phyloP scores from a whole-genome alignment of 2,329 filamentous ascomycete genomes.

The Aspergillus sp. region DNA sequence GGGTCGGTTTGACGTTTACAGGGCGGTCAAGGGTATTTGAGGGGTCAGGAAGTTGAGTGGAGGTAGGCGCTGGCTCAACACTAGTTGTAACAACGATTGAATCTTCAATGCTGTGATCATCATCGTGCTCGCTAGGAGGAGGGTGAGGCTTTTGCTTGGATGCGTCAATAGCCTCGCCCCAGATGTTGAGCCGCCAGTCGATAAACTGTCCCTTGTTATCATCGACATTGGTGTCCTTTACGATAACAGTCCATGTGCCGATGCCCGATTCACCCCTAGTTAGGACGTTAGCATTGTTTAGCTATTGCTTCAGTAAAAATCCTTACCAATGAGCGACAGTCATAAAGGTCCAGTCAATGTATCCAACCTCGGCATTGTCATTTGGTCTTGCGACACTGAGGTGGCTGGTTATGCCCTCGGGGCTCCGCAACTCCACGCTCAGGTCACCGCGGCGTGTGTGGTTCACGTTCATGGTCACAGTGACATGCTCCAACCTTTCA shows the following conservation, averaged over 20 bases:
- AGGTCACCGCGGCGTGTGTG: conserved; percentile 86
- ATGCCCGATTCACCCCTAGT: conserved; percentile 80
- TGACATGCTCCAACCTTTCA: conserved; percentile 87
- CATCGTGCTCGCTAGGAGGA: conserved; percentile 78
- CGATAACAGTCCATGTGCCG: conserved; percentile 86
- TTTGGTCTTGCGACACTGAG: conserved; percentile 72
- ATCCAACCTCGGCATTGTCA: conserved; percentile 69
- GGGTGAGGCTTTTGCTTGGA: conserved; percentile 72
- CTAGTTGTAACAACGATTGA: conserved; percentile 64
- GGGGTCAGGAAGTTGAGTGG: conserved; percentile 50
- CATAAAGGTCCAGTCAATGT: conserved; percentile 98
- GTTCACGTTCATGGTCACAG: conserved; percentile 93
- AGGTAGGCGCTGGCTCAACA: conserved; percentile 50
- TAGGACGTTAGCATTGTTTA: conserved; percentile 20
- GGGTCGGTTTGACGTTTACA: conserved; percentile 58
- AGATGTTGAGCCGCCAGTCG: conserved; percentile 92
- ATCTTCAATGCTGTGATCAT: conserved; percentile 73
- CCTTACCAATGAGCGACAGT: conserved; percentile 90
- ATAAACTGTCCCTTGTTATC: conserved; percentile 73
- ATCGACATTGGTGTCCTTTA: conserved; percentile 82
- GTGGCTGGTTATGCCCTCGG: conserved; percentile 76
- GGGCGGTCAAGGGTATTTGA: conserved; percentile 67
- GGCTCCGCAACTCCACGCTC: conserved; percentile 87
- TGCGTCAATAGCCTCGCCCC: conserved; percentile 82
- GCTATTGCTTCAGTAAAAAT: background rate